These are phyloP conservation scores for Leccinum fallax DNA, from an alignment of 1,284 basidiomycete genomes.

Conservation along the genomic window DNA sequence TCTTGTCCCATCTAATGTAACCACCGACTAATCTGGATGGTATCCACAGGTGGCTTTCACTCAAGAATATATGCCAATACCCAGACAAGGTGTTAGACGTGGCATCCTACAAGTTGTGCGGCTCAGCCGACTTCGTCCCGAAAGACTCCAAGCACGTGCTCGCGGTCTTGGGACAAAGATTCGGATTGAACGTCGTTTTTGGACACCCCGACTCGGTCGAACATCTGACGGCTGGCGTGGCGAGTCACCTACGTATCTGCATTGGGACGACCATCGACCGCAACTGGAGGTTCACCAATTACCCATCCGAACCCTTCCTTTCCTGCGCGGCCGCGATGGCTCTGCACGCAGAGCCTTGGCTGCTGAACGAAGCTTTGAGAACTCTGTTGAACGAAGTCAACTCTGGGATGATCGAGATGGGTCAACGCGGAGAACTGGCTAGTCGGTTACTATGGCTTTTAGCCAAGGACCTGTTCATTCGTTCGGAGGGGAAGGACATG, in stretches of 20 bases:
- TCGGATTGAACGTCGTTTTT: not conserved
- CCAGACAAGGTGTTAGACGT: not conserved
- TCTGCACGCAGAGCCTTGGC: not conserved
- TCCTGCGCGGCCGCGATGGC: not conserved
- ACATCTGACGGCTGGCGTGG: not conserved
- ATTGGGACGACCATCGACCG: not conserved
- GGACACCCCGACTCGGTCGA: not conserved
- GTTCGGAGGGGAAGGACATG: not conserved
- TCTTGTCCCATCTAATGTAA: not conserved
- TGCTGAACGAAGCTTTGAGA: not conserved
- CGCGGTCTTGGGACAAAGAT: conserved; percentile 1
- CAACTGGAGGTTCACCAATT: not conserved
- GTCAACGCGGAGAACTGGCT: not conserved
- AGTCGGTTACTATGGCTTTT: conserved; percentile 11
- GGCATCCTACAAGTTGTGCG: not conserved
- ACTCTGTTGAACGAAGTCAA: not conserved
- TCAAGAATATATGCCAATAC: not conserved
- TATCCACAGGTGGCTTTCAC: not conserved
- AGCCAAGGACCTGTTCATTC: conserved; percentile 2
- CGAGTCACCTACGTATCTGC: conserved; percentile 1
- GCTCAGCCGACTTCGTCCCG: not conserved
- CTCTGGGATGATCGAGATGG: not conserved
- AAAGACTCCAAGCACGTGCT: not conserved
- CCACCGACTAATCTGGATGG: not conserved
- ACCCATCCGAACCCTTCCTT: conserved; percentile 1